Base-by-base conservation (phyloP, 2,329 filamentous ascomycete genomes). In the Colletotrichum salicis region DNA sequence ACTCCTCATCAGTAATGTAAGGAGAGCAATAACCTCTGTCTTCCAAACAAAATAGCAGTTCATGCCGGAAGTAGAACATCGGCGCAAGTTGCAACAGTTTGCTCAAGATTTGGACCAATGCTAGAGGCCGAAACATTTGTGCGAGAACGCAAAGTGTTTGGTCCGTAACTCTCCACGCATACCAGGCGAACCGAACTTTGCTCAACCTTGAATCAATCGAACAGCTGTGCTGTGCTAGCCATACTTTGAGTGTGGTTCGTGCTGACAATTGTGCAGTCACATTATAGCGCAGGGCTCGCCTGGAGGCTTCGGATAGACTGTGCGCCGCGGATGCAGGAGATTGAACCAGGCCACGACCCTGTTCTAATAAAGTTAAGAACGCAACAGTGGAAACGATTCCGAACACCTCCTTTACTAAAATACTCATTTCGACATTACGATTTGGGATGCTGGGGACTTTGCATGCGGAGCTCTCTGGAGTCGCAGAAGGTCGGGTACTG, bases 141-240 rank as follows among this genome's bases (percentile, higher is more conserved):
- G 51, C 37, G 51, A 57, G 7, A n/a, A 12, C 33, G 27, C 37
- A 8, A 15, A n/a, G 8, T 57, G 12, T 15, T 41, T 48, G 22
- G 15, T 55, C 10, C 8, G 22, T 31, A 27, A 35, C n/a, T 13
- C 5, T 31, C 29, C 54, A 67, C 57, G 57, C 68, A 41, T 37
- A 60, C n/a, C n/a, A 37, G 57, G 37, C 22, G 57, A 62, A 52
- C 22, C 29, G n/a, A 67, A 54, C 37, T 67, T 54, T 67, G 64
- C 64, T 45, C 7, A 63, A 31, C 4, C 35, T 61, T 33, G 13
- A 15, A 13, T 19, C n/a, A 13, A 27, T 52, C 15, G 5, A 54
- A 31, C 12, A 33, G 35, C 41, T 24, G 33, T 41, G 54, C 65
- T 55, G 58, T 69, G 64, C 58, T n/a, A 8, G 12, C 10, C 27